phyloP scores from a whole-genome alignment of 1,284 basidiomycete genomes.

The Thecaphora frezii region DNA sequence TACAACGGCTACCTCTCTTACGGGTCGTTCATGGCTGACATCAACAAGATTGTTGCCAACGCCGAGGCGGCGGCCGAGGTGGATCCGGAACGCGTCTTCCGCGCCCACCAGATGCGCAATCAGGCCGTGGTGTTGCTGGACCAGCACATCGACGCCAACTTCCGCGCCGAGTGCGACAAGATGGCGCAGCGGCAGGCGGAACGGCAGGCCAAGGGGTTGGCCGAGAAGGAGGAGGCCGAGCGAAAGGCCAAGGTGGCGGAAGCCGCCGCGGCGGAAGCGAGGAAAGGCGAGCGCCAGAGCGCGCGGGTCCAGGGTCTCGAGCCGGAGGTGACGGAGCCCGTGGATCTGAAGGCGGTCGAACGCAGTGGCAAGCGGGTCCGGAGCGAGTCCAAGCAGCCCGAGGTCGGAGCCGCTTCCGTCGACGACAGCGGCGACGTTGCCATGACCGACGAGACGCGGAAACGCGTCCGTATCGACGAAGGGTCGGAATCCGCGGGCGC shows the following conservation, averaged over 20 bases:
- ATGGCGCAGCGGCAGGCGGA: conserved; percentile 80
- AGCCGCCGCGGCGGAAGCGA: conserved; percentile 25
- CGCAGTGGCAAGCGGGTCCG: conserved; percentile 34
- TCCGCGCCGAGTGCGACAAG: conserved; percentile 80
- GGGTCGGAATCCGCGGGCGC: no score
- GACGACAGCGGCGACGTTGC: conserved; percentile 3
- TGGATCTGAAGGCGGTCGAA: conserved; percentile 29
- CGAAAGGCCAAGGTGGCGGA: conserved; percentile 59
- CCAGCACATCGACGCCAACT: conserved; percentile 77
- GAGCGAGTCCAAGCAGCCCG: conserved; percentile 11
- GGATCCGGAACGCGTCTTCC: conserved; percentile 73
- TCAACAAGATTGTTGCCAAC: conserved; percentile 86
- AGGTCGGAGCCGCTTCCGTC: background rate
- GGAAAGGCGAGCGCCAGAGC: conserved; percentile 42
- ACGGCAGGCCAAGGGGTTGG: conserved; percentile 58
- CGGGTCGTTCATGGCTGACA: conserved; percentile 81
- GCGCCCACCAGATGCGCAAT: conserved; percentile 86
- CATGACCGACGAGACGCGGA: conserved; percentile 13
- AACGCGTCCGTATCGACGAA: conserved; percentile 18
- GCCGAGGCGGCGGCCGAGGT: conserved; percentile 66
- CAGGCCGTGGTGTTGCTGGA: conserved; percentile 83
- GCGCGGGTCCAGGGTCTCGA: conserved; percentile 72
- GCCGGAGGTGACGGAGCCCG: conserved; percentile 63
- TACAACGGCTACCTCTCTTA: conserved; percentile 84
- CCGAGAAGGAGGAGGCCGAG: conserved; percentile 62